Evolutionary conservation across 345 rosid genomes (phyloP), one percentile per base, ranked within the genome.

Genomic region (Hibiscus mutabilis): DNA sequence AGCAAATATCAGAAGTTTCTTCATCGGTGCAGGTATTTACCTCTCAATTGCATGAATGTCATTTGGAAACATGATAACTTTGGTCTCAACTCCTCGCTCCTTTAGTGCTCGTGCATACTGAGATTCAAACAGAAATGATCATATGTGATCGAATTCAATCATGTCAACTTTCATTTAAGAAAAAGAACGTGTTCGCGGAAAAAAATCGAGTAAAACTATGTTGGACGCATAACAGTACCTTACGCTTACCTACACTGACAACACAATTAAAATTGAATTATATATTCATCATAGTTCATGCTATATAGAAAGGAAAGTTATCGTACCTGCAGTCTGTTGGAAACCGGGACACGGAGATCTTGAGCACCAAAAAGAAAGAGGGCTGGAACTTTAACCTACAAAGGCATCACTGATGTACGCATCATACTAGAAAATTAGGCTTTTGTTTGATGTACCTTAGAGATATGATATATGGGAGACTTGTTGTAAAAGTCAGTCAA

Each of bases 321-420:
- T 70, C 86, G 82, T 82, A 92, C 99, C 79, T 90, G 99, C 71
- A 92, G 65, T 75, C 97, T 97, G 67, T 86, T 86, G 57, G 96
- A 84, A 49, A 81, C 78, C 3, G 98, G 97, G 75, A 95, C 97
- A n/a, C 97, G 98, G 7, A 89, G 97, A 86, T 95, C 99, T 68
- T 85, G 78, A 69, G 91, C 85, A 67, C 99, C 97, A 46, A 92
- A 62, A 68, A 95, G 92, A 79, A 95, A 82, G 58, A 92, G 69
- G 58, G 90, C 84, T 2, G 99, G 99, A 61, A 97, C 81, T 83
- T 95, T 95, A 74, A 89, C 97, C 99, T 95, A 81, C 72, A 81
- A 24, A 67, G 15, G 62, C 60, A 6, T 60, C 9, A 6, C 40
- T 35, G 33, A 4, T 2, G 33, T 29, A 29, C 33, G 33, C 68